Conservation (phyloP, 73 alveolate genomes). For the Effrenium voratum region DNA sequence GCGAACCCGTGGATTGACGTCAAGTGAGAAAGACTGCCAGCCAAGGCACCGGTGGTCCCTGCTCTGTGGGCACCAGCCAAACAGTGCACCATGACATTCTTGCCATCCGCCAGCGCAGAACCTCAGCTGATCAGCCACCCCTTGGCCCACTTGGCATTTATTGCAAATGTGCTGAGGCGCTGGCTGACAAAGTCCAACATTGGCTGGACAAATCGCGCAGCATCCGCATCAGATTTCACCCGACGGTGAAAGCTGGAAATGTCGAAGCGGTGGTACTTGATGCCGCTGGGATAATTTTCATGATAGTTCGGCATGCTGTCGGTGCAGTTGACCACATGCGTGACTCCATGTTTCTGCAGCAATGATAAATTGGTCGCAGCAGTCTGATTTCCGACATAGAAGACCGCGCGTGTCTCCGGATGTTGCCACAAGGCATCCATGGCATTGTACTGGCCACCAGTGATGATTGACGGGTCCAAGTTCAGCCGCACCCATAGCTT, state of each 20-base stretch:
- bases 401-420: constrained; percentile 72
- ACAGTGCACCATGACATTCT: constrained; percentile 70
- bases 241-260: constrained; percentile 62
- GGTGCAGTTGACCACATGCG: constrained; percentile 77
- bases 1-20: too few species aligned
- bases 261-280: constrained; percentile 45
- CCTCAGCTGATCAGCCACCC: background rate
- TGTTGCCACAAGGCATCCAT: constrained; percentile 80
- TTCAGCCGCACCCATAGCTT: constrained; percentile 42
- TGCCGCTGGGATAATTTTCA: background rate
- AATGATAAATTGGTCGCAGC: constrained; percentile 50
- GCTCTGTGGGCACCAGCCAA: constrained; percentile 80
- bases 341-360: constrained; percentile 44
- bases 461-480: constrained; percentile 53
- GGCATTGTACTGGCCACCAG: constrained; percentile 62
- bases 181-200: constrained; percentile 61
- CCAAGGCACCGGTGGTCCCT: constrained; percentile 39
- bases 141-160: background rate
- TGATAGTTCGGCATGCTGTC: constrained; percentile 78
- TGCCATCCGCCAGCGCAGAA: constrained; percentile 57
- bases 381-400: constrained; percentile 75
- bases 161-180: background rate
- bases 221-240: constrained; percentile 61
- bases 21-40: background rate
- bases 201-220: constrained; percentile 56